Base-by-base conservation (phyloP, 768 basidiomycete species). In the Lentinula lateritia region DNA sequence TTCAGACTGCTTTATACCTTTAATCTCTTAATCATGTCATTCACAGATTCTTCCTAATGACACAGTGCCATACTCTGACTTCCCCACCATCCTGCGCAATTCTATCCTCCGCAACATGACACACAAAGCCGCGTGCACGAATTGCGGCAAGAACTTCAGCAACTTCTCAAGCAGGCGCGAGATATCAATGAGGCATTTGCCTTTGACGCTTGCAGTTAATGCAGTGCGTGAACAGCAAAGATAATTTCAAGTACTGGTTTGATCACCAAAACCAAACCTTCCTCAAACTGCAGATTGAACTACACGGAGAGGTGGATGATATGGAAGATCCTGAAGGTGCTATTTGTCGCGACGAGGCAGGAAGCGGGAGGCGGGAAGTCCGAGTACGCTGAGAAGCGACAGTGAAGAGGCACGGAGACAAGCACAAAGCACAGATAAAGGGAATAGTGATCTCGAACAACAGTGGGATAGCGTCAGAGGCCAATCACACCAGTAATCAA, bases 191-290 rank as follows among this genome's bases (percentile, higher is more conserved):
- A 70, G 73, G 50, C 83, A 87, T 60, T 75, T 98, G 1, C 97
- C 97, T 0, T 88, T 93, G 0, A 79, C 98, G 18, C 75, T 99
- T 10, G 88, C 91, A 0, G 73, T 99, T 64, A 98, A 98, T 72
- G 88, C 95, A n/a, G 0, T 86, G 84, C 36, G 88, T 92, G 0
- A 84, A 87, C 61, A 88, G 85, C 20, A 84, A 91, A 1, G 95
- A 96, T 16, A 83, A 81, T 41, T 68, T 88, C 36, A 82, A 80
- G 52, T 77, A 83, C 64, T 98, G 96, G 96, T 74, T 86, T 52
- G 93, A 96, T 70, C 55, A 70, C 32, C 78, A 80, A 43, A 75
- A 75, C 23, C 75, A 80, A 62, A 77, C 77, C 15, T 95, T 93
- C 71, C 65, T 96, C 64, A 76, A 77, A 58, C 77, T 88, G 18